phyloP scores from a whole-genome alignment of 192 early-diverging fungal species.

The Mortierella hygrophila region DNA sequence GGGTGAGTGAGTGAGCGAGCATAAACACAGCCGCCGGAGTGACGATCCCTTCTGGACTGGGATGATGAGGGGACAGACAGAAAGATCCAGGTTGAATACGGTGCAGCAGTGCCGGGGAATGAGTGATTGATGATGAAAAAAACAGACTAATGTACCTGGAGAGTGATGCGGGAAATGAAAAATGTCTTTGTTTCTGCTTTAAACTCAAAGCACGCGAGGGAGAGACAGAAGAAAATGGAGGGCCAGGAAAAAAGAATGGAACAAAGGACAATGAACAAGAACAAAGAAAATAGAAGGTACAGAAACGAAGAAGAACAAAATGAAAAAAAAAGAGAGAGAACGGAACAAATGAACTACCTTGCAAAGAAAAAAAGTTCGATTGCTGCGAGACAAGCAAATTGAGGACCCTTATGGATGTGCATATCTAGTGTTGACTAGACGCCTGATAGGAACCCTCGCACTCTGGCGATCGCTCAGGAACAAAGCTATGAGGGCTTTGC shows the following conservation, averaged over 20 bases:
- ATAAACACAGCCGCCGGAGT: background rate
- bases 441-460: too few relatives aligned
- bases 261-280: background rate
- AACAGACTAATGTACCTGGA: background rate
- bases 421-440: too few relatives aligned
- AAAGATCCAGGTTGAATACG: too few relatives aligned
- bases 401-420: too few relatives aligned
- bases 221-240: slow-evolving; percentile 9
- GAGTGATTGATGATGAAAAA: background rate
- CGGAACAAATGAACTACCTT: too few relatives aligned
- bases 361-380: too few relatives aligned
- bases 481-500: too few relatives aligned
- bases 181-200: background rate
- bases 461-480: too few relatives aligned
- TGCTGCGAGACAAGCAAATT: too few relatives aligned
- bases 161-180: background rate
- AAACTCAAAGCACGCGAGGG: background rate
- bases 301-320: background rate
- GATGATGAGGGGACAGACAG: too few relatives aligned
- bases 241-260: background rate
- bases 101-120: too few relatives aligned
- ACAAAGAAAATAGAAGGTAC: background rate
- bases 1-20: background rate
- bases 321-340: background rate
- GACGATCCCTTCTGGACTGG: background rate